Percentiles rank a stretch among this genome's conserved stretches.
Conservation (phyloP, 2,329 filamentous ascomycete genomes). For the Sphaerulina vaccinii region DNA sequence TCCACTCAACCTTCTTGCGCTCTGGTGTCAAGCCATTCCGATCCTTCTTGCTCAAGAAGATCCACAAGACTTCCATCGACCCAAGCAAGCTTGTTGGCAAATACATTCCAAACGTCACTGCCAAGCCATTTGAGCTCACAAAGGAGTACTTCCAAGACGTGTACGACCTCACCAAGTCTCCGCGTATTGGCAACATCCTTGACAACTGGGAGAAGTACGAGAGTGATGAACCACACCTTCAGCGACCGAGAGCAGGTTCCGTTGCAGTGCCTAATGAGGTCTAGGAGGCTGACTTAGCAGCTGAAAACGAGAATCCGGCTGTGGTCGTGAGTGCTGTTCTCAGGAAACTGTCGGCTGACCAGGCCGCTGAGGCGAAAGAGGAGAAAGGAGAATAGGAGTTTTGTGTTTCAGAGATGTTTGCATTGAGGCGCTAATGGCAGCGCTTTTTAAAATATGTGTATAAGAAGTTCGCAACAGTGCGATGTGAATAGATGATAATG, state of each 20-base stretch:
- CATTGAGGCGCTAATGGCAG: no score
- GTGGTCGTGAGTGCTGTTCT: background rate
- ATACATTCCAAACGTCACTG: slow-evolving; percentile 98
- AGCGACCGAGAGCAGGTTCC: slow-evolving; percentile 32
- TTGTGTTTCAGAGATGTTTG: no score
- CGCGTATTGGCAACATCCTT: slow-evolving; percentile 72
- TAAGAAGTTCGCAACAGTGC: no score
- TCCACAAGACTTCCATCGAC: slow-evolving; percentile 98
- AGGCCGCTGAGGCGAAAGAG: background rate
- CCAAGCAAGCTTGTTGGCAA: slow-evolving; percentile 95
- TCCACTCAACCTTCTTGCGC: slow-evolving; percentile 97
- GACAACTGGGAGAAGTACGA: slow-evolving; percentile 67
- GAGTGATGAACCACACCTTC: slow-evolving; percentile 36
- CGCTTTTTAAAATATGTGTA: no score
- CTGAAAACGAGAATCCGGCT: background rate
- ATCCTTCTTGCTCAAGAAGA: slow-evolving; percentile 98
- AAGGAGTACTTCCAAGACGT: slow-evolving; percentile 99
- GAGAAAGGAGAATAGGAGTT: background rate
- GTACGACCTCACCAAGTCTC: slow-evolving; percentile 83
- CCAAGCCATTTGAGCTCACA: slow-evolving; percentile 88
- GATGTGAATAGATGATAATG: no score
- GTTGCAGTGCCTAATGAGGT: slow-evolving; percentile 24
- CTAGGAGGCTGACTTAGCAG: background rate
- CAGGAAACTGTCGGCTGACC: background rate
- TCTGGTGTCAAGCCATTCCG: slow-evolving; percentile 99